Base-by-base conservation (phyloP, 2,329 filamentous ascomycete species). In the Aspergillaceae sp. region DNA sequence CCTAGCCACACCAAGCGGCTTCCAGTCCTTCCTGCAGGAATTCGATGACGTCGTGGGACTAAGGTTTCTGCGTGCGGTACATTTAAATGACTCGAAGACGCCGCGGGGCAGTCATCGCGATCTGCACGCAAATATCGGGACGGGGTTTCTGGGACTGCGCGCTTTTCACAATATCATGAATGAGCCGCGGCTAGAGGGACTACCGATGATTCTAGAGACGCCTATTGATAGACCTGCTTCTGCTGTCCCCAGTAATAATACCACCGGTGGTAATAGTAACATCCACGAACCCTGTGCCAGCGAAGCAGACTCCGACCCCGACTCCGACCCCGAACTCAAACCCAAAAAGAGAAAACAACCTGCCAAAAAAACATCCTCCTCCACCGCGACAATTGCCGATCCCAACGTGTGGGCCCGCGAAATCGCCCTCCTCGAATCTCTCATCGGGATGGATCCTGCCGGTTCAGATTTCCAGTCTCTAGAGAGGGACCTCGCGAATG, bases 151-250 rank as follows among this genome's bases (percentile, higher is more conserved):
- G 0, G 92, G 92, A 0, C 76, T 98, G 10, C 79, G 86, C 26
- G 86, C 90, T 2, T 98, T 98, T 66, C 87, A 95, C 69, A 87
- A 83, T 61, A 72, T 98, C 49, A 84, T 97, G 74, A 97, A 97
- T 65, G 82, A 88, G 59, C 73, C 76, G 28, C 74, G 80, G 1
- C 85, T 97, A 49, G 78, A 85, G 55, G 80, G 80, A 28, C 68
- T 96, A 58, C 92, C 92, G 3, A 88, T 98, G 80, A 83, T 98
- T 2, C 77, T 98, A 5, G 92, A 98, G 72, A 98, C 92, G n/a
- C 92, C 92, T 4, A 91, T 92, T 51, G 87, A 94, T 51, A 76
- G 76, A 34, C 79, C 80, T 40, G 82, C 78, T 52, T 29, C 42
- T 2, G 40, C 40, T 28, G 29, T 40, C 43, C 47, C 43, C 33